Evolutionary conservation across 2,329 filamentous ascomycete genomes (phyloP).

Genomic region (Apiospora sp.): DNA sequence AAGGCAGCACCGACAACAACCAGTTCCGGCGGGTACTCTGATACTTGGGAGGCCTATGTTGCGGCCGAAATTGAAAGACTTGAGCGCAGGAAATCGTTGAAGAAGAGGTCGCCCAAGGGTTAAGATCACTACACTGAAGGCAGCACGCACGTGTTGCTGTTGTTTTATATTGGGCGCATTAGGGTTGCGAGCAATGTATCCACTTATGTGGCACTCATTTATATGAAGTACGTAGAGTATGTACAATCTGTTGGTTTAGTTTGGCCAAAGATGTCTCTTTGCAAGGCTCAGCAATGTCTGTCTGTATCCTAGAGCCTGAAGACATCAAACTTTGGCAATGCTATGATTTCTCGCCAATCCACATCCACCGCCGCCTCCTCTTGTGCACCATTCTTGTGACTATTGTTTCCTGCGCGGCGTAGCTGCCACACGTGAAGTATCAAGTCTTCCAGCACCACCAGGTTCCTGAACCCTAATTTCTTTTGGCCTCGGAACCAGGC

Average conservation of each 20-base stretch:
- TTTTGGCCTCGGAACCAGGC: conserved; percentile 42
- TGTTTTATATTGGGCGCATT: neutral
- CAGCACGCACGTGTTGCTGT: neutral
- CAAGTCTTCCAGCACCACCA: conserved; percentile 42
- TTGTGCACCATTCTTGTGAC: too few relatives aligned
- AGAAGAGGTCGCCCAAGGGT: neutral
- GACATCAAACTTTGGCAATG: conserved; percentile 21
- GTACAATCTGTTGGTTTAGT: neutral
- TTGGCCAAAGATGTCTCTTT: neutral
- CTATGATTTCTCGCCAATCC: conserved; percentile 22
- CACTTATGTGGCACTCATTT: neutral
- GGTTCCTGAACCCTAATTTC: conserved; percentile 45
- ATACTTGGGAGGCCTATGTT: neutral
- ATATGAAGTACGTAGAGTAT: conserved; percentile 18
- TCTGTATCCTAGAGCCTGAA: conserved; percentile 7
- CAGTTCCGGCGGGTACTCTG: neutral
- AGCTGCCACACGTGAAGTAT: conserved; percentile 43
- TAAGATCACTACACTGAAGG: neutral
- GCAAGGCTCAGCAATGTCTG: neutral
- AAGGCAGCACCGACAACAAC: neutral
- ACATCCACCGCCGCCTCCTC: neutral
- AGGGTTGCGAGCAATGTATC: too few relatives aligned
- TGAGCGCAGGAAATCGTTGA: neutral
- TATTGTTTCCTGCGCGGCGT: conserved; percentile 15
- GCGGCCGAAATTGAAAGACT: neutral